phyloP scores from a whole-genome alignment of 805 yeast genomes.

The Hermanozyma aechmeae region DNA sequence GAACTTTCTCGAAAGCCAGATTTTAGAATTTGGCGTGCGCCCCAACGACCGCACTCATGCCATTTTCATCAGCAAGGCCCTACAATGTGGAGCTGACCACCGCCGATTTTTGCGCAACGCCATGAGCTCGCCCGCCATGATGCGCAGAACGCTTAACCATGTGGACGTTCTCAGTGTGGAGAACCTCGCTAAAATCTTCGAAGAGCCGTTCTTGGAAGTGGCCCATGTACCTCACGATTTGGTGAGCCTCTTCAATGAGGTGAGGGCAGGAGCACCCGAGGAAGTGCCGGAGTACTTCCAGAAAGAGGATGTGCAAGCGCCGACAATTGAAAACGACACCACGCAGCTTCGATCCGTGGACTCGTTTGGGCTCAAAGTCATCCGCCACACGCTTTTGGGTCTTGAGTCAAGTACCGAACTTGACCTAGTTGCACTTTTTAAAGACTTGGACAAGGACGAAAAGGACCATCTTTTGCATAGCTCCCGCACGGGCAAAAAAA shows the following conservation, averaged over 20 bases:
- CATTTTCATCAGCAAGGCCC: slow-evolving; percentile 39
- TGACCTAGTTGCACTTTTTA: slow-evolving; percentile 18
- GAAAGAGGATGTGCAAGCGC: slow-evolving; percentile 17
- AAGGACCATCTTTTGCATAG: slow-evolving; percentile 18
- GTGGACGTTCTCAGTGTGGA: slow-evolving; percentile 47
- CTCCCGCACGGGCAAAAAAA: slow-evolving; percentile 25
- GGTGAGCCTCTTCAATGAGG: slow-evolving; percentile 19
- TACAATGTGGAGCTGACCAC: slow-evolving; percentile 6
- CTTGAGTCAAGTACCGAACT: slow-evolving; percentile 13
- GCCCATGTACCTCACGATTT: slow-evolving; percentile 28
- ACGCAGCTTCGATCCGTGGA: slow-evolving; percentile 56
- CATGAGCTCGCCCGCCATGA: slow-evolving; percentile 6
- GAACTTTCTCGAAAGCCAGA: slow-evolving; percentile 26
- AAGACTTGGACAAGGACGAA: slow-evolving; percentile 18
- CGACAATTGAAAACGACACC: slow-evolving; percentile 44
- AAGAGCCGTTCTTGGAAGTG: slow-evolving; percentile 12
- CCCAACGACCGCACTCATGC: slow-evolving; percentile 56
- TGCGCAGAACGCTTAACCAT: slow-evolving; percentile 30
- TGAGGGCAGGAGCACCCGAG: slow-evolving; percentile 3
- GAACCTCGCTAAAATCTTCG: slow-evolving; percentile 29
- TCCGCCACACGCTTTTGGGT: slow-evolving; percentile 61
- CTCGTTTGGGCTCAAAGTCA: slow-evolving; percentile 68
- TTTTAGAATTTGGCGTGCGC: slow-evolving; percentile 9
- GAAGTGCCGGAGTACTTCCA: slow-evolving; percentile 21
- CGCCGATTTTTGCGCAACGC: slow-evolving; percentile 6